Conservation (phyloP, 2,329 filamentous ascomycete species). For the Berkeleyomyces basicola region DNA sequence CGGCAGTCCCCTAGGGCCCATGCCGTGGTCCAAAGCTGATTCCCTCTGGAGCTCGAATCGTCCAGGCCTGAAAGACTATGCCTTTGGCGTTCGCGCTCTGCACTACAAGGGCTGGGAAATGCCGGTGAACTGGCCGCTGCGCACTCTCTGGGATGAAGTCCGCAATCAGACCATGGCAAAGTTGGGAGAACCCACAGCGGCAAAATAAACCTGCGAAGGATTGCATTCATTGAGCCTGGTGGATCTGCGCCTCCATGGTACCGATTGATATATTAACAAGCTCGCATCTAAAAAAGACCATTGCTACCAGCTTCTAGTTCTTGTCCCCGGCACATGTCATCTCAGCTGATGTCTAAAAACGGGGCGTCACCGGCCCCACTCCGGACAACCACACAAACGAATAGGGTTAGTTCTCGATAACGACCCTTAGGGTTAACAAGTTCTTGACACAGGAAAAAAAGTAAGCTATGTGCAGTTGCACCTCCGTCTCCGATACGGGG, state of each 20-base stretch:
- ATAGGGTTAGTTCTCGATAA: no score
- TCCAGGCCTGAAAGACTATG: conserved; percentile 6
- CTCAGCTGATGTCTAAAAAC: no score
- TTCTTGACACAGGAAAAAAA: not conserved
- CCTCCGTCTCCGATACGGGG: conserved; percentile 15
- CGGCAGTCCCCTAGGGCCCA: conserved; percentile 9
- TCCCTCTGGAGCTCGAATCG: conserved; percentile 12
- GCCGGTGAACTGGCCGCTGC: not conserved
- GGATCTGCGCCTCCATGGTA: not conserved
- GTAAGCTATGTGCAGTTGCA: no score
- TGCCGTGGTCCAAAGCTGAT: conserved; percentile 11
- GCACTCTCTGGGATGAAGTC: conserved; percentile 5
- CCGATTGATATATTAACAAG: no score
- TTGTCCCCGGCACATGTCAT: no score
- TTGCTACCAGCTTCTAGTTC: no score
- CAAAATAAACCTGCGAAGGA: not conserved
- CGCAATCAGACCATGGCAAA: not conserved
- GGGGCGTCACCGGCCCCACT: no score
- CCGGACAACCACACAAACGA: no score
- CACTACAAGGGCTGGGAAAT: conserved; percentile 13
- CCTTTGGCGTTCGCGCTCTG: conserved; percentile 8
- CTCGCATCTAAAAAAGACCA: no score
- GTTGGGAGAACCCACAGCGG: not conserved
- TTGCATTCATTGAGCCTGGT: not conserved
- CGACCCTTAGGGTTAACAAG: no score